Evolutionary conservation across 495 filamentous ascomycete genomes (phyloP), one percentile per base, ranked within the genome.

Genomic region (Ascodesmis nigricans): DNA sequence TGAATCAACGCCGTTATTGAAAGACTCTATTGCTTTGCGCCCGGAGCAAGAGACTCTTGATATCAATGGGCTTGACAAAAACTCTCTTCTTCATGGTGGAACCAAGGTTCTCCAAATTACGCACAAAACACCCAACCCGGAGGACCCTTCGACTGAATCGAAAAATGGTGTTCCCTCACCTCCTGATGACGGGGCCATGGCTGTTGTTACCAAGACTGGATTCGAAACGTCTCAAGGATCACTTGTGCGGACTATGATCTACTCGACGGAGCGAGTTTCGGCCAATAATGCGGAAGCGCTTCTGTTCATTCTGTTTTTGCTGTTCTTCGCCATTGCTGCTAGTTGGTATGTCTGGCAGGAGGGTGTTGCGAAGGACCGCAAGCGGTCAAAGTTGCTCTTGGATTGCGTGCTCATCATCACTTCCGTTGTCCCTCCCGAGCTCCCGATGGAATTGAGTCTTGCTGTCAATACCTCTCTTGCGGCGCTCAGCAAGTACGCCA

Each of bases 311-410:
- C 64, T 95, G 30, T 99, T 99, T 62, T 65, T 99, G 3, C 66
- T 91, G 31, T 67, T 93, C 46, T 99, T 99, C 59, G 87, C 87
- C 43, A 64, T 99, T 53, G 87, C 87, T 35, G 87, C 87, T 21
- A 90, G 84, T n/a, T 95, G 90, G 87, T 99, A 99, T 53, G 87
- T 99, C 31, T 99, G 87, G 87, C 69, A 81, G 39, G 84, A 99
- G 55, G 87, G 87, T 58, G 83, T 95, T 23, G 57, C 64, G 36
- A 75, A 74, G 59, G 84, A 95, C 53, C 73, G 87, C 47, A 93
- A 95, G 63, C 71, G 87, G 38, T 92, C 81, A 14, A 99, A 99
- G 66, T 66, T 99, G 20, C 66, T 99, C 38, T 69, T 99, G 34
- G 87, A 99, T 56, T 99, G 87, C 57, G 72, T 99, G 46, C 68